Evolutionary conservation across 352 stramenopile genomes (phyloP), one percentile per base, ranked within the genome.

Genomic region (Globisporangium echinulatum): DNA sequence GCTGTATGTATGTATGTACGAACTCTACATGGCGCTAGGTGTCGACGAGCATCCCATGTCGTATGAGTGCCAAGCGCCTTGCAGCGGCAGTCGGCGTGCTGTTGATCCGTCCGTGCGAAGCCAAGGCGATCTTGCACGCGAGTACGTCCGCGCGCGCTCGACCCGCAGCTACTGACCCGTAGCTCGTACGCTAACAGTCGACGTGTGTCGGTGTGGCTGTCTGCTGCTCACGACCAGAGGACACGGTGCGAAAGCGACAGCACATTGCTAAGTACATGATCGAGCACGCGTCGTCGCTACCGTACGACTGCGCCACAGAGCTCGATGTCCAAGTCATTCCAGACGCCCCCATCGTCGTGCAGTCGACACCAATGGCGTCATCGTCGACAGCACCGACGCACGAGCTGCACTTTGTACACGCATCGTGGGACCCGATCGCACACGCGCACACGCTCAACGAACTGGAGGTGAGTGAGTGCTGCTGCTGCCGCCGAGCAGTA

Each of bases 181-280:
- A 33, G 25, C 25, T 33, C 25, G 25, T 33, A 33, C 25, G 25
- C 25, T 33, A 33, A 33, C 25, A 33, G 25, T 33, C 25, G 25
- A 33, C 25, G 25, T 33, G 25, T 33, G 25, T 33, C 25, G 25
- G 25, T 33, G 25, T 3, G 25, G 25, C 25, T 33, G 2, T 33
- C 25, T 33, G 25, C 39, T 43, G 39, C 39, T 13, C 39, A 43
- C 39, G 39, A 13, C 39, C 47, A 71, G 63, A 65, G 33, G 47
- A 63, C 15, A 64, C 69, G 56, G 63, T 71, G n/a, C 72, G 62
- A 6, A 71, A 64, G 42, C 52, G 75, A 13, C 70, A 77, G 49
- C 65, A 59, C 15, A 52, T 88, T 38, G 73, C 75, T 15, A 66
- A 73, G 33, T 69, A 84, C 6, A 43, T 88, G 15, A 87, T 88